Base-by-base conservation (phyloP, 768 basidiomycete species). In the Mycena filopes region DNA sequence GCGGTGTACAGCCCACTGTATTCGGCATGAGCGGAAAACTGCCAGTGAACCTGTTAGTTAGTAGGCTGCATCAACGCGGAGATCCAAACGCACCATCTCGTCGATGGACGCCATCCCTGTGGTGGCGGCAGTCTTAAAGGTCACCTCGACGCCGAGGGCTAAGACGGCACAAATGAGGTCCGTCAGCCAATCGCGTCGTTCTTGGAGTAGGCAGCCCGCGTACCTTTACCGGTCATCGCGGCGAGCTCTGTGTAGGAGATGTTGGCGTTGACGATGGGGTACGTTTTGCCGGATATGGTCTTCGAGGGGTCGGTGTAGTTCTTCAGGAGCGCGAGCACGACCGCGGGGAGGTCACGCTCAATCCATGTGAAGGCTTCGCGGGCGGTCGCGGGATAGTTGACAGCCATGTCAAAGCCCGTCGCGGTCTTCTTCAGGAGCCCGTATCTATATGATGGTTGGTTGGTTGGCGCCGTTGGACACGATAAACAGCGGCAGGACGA, bases 1-100 rank as follows among this genome's bases (percentile, higher is more conserved):
- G 47, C 48, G 18, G 47, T 50, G n/a, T 60, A 65, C 8, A 65
- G 40, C 33, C 63, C 63, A 43, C 48, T 50, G 29, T 64, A 65
- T n/a, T 65, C 63, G n/a, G 63, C 63, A 5, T 53, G 57, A 3
- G 55, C 55, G 2, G 55, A 29, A 21, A 26, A 59, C 63, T 65
- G 43, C n/a, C n/a, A 8, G 31, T 21, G 4, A 31, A 20, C 26
- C 9, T 33, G 6, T 33, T 6, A 33, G 33, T 33, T 33, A 33
- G n/a, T n/a, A n/a, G n/a, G n/a, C n/a, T n/a, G n/a, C n/a, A n/a
- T n/a, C 33, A 12, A 12, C 33, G 33, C 33, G 33, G 12, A 33
- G 12, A 33, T 12, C 33, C 6, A 33, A 33, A 33, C 63, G 23
- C 20, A 65, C 63, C 63, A 65, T 65, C 9, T 65, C 63, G 25